Evolutionary conservation across 352 stramenopile genomes (phyloP), one percentile per base, ranked within the genome.

Genomic region (Globisporangium splendens): DNA sequence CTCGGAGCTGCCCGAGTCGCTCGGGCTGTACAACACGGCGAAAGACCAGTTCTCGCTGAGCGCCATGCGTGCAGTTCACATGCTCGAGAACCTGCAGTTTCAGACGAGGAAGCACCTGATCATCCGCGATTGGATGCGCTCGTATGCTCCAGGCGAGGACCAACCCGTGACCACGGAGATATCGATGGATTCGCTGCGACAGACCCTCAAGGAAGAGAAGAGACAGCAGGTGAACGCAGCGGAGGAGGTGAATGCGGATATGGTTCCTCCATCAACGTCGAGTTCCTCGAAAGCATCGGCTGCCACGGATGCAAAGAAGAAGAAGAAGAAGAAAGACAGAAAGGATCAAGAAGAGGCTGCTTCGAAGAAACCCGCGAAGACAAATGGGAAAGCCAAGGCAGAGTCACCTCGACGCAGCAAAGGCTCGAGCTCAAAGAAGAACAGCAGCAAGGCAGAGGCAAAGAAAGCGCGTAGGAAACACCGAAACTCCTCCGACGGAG

Each of bases 91-190:
- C 13, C 49, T 93, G 35, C 46, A 52, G 22, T 66, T 77, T 22
- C 68, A 86, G 39, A 88, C 83, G 52, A 71, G 70, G 46, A 93
- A 93, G 59, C 61, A 88, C 43, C 61, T 63, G 33, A 72, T 93
- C 21, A 62, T 93, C 24, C 68, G 73, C 43, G 83, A 93, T 61
- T 93, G 83, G 83, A 91, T 93, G 83, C 75, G 69, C 39, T 64
- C 70, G 52, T 93, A 86, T 63, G 69, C 74, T 46, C 57, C 73
- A 5, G 56, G 63, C 15, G 73, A 80, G 52, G 75, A 91, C 62
- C 73, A 88, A 56, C 60, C 79, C 22, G 48, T 86, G 39, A 64
- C 59, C 38, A 62, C 56, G 13, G 80, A 88, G 43, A 73, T 93
- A 20, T 82, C 66, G 46, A 70, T 93, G 56, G 78, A 88, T 46